Conservation (phyloP, 805 yeast genomes). For the Saccharomycopsis oosterbeekiorum region DNA sequence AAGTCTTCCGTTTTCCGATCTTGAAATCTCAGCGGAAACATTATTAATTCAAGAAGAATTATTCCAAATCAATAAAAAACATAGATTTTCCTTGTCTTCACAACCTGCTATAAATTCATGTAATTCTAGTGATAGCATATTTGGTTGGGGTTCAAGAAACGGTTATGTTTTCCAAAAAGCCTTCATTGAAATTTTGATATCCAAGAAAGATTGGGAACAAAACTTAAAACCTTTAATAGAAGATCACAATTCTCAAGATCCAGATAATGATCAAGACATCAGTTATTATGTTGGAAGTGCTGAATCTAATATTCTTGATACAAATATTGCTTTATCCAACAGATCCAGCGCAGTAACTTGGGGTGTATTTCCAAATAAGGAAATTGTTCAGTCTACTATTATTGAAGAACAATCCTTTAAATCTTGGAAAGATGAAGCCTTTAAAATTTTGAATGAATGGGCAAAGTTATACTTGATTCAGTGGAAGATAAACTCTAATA, state of each 20-base stretch:
- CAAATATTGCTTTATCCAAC: conserved; percentile 44
- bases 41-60: conserved; percentile 87
- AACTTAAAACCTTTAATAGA: conserved; percentile 44
- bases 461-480: conserved; percentile 53
- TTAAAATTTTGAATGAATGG: conserved; percentile 89
- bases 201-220: conserved; percentile 57
- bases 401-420: conserved; percentile 86
- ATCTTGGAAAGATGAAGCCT: conserved; percentile 97
- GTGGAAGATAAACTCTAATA: conserved; percentile 5
- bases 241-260: conserved; percentile 17
- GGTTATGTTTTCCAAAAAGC: conserved; percentile 91
- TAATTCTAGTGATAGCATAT: conserved; percentile 69
- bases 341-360: conserved; percentile 84
- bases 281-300: conserved; percentile 59
- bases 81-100: conserved; percentile 82
- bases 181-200: conserved; percentile 83
- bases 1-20: conserved; percentile 86
- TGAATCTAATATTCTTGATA: conserved; percentile 38
- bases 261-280: conserved; percentile 28
- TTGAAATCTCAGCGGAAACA: conserved; percentile 80
- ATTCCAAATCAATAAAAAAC: conserved; percentile 62
- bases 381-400: conserved; percentile 83
- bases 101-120: conserved; percentile 90
- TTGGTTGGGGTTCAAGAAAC: conserved; percentile 95
- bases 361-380: conserved; percentile 94